These are phyloP conservation scores for Nicotiana knightiana DNA, from an alignment of 257 asterid genomes.

Conservation along the genomic window DNA sequence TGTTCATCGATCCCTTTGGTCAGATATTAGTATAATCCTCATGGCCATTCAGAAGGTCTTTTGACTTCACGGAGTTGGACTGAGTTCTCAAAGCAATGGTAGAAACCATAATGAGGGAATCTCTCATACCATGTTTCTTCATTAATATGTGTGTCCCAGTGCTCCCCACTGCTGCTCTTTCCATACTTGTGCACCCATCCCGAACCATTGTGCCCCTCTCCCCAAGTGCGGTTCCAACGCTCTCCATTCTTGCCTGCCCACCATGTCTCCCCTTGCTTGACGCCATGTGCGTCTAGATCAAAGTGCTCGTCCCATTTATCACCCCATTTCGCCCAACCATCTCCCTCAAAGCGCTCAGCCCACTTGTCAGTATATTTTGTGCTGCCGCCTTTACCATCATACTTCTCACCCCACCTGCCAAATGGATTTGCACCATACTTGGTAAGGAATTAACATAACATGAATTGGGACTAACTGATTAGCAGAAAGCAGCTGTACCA, in stretches of 20 bases:
- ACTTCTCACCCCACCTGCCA: constrained; percentile 92
- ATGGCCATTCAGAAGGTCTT: constrained; percentile 71
- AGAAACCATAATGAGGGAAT: constrained; percentile 83
- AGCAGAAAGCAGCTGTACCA: neutral
- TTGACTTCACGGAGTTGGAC: constrained; percentile 60
- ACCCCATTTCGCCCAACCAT: constrained; percentile 96
- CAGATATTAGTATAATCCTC: neutral
- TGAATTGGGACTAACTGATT: neutral
- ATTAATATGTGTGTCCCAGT: constrained; percentile 77
- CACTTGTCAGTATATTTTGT: constrained; percentile 90
- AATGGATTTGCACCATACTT: neutral
- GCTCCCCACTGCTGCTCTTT: constrained; percentile 94
- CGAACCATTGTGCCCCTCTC: constrained; percentile 86
- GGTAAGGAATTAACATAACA: neutral
- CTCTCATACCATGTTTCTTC: constrained; percentile 93
- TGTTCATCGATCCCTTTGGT: neutral
- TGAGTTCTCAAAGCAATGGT: constrained; percentile 89
- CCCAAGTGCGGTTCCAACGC: constrained; percentile 96
- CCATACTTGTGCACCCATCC: constrained; percentile 99
- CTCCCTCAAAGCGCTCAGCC: constrained; percentile 89
- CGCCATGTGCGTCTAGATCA: constrained; percentile 41
- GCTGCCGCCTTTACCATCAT: constrained; percentile 88
- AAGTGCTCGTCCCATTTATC: constrained; percentile 95
- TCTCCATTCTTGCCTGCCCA: constrained; percentile 87
- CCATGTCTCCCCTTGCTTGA: constrained; percentile 97